Evolutionary conservation across 148 eudicot species (phyloP).

Genomic region (Dysphania ambrosioides): DNA sequence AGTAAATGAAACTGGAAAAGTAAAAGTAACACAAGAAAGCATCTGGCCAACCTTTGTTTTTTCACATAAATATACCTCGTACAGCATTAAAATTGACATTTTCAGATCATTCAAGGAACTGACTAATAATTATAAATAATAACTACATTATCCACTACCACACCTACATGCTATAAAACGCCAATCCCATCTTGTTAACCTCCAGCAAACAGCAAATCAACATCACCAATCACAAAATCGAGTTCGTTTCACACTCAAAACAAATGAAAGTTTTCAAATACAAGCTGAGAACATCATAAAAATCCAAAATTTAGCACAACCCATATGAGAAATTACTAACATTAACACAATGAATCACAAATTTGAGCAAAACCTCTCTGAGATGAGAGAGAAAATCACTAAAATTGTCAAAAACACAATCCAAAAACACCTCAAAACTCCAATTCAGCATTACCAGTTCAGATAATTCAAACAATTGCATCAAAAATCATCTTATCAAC

Average conservation of each 20-base stretch:
- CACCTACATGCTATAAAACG: constrained; percentile 12
- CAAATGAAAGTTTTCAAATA: not conserved
- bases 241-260: not conserved
- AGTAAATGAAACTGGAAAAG: constrained; percentile 19
- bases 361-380: constrained; percentile 15
- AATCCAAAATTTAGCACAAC: not conserved
- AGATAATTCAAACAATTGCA: not conserved
- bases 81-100: constrained; percentile 19
- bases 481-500: not conserved
- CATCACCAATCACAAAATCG: constrained; percentile 4
- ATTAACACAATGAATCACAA: constrained; percentile 2
- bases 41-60: constrained; percentile 25
- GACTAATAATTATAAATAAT: constrained; percentile 4
- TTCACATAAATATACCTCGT: constrained; percentile 30
- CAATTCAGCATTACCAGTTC: constrained; percentile 12
- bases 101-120: constrained; percentile 18
- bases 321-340: not conserved
- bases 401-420: too few species aligned
- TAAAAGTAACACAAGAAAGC: constrained; percentile 20
- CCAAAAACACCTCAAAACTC: constrained; percentile 3
- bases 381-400: not conserved
- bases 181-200: constrained; percentile 5
- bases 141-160: constrained; percentile 15
- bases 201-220: not conserved
- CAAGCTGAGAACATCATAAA: not conserved